Evolutionary conservation across 352 stramenopile species (phyloP), one percentile per base, ranked within the genome.

Genomic region (Phytopythium aichiense): DNA sequence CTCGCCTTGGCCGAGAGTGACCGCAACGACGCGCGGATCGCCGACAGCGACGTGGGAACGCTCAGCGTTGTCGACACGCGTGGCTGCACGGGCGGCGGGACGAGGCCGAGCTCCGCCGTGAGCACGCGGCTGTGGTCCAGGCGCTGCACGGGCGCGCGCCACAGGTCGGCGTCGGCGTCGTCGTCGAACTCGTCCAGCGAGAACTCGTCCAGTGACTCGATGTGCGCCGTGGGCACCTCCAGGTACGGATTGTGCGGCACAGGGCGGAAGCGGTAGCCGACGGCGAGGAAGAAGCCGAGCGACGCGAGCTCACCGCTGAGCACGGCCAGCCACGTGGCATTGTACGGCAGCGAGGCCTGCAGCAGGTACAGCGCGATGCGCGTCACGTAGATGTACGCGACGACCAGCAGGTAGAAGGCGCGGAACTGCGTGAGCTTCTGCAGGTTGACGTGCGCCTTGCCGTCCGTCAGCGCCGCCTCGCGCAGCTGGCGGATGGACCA

Each of bases 311-410:
- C 90, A 0, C 63, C 66, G 0, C 89, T 69, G 1, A 88, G 50
- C 18, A 85, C 75, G 43, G 77, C 74, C 28, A 91, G 23, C 82
- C 82, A 94, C 16, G 84, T 94, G 54, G 92, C 76, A 37, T 94
- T 77, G 72, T 98, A 99, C 31, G 88, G 88, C 48, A 99, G 71
- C 30, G 82, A 90, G 28, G 93, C 91, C 2, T 87, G 73, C 56
- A 99, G 82, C 0, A 99, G 67, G 56, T 97, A 98, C 5, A 99
- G 80, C 52, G 96, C 85, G 66, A 99, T 96, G n/a, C 97, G 84
- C 51, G 97, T 99, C 60, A 98, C 91, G 76, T 99, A 99, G 50
- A 99, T 93, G 66, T 99, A 99, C n/a, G 79, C 83, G 23, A 99
- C 89, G 15, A 99, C 96, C 22, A 98, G 72, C 13, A 98, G 61